These are phyloP conservation scores for Leucaena leucocephala DNA, from an alignment of 306 rosid species.

Conservation along the genomic window DNA sequence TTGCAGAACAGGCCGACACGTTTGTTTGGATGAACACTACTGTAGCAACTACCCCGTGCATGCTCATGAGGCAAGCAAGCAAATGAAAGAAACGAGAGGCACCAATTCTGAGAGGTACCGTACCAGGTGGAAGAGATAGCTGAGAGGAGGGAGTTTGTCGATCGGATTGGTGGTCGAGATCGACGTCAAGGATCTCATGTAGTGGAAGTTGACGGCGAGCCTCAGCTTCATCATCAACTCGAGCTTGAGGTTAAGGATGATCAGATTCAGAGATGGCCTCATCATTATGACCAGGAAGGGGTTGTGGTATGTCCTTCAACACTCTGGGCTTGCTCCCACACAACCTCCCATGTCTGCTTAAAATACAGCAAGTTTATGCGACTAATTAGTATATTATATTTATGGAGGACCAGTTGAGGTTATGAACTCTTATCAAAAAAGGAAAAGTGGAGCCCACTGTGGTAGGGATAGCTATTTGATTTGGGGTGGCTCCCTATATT, in stretches of 20 bases:
- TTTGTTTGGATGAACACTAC: too few relatives aligned
- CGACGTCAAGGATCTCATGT: conserved; percentile 12
- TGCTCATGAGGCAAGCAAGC: too few relatives aligned
- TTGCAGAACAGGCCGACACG: too few relatives aligned
- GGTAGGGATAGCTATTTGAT: conserved; percentile 4
- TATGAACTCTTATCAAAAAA: not conserved
- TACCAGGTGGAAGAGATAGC: conserved; percentile 58
- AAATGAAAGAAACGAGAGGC: too few relatives aligned
- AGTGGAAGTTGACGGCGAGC: not conserved
- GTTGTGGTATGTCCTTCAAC: not conserved
- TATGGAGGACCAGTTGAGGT: not conserved
- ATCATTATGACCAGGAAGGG: not conserved
- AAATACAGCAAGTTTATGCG: too few relatives aligned
- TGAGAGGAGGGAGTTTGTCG: conserved; percentile 54
- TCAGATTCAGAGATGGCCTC: not conserved
- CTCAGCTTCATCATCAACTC: not conserved
- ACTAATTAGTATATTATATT: not conserved
- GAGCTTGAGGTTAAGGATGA: not conserved
- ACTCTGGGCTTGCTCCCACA: not conserved
- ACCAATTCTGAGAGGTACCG: too few relatives aligned
- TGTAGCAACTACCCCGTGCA: too few relatives aligned
- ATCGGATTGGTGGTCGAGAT: conserved; percentile 41
- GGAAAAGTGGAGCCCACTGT: not conserved
- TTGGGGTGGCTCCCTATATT: not conserved
- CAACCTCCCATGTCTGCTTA: not conserved